Evolutionary conservation across 2,329 filamentous ascomycete genomes (phyloP).

Genomic region (Fusarium virguliforme): DNA sequence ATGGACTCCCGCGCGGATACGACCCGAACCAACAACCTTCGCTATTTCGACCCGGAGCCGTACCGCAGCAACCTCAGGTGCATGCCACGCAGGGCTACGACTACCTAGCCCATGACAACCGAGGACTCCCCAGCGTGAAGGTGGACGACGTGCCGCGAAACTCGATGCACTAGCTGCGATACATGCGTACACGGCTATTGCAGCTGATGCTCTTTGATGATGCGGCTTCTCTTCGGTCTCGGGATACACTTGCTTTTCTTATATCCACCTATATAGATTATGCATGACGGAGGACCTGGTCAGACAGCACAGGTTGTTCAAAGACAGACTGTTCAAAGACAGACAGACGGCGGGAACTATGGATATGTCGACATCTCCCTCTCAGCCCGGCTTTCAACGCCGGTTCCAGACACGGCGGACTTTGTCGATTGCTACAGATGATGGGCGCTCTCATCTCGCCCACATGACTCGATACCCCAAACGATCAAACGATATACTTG

Average conservation of each 20-base stretch:
- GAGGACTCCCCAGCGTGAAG: slow-evolving; percentile 53
- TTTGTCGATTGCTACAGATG: slow-evolving; percentile 31
- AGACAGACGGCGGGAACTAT: slow-evolving; percentile 16
- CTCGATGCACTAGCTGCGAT: slow-evolving; percentile 48
- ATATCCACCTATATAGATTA: slow-evolving; percentile 43
- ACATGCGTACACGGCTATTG: not conserved
- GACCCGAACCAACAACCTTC: slow-evolving; percentile 52
- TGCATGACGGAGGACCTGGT: slow-evolving; percentile 49
- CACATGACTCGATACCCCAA: slow-evolving; percentile 44
- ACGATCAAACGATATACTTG: slow-evolving; percentile 35
- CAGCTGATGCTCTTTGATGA: slow-evolving; percentile 18
- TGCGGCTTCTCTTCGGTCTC: slow-evolving; percentile 13
- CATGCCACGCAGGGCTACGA: slow-evolving; percentile 55
- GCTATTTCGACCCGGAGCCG: slow-evolving; percentile 56
- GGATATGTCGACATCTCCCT: slow-evolving; percentile 25
- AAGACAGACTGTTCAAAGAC: slow-evolving; percentile 27
- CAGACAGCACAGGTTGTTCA: slow-evolving; percentile 52
- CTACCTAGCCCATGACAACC: slow-evolving; percentile 56
- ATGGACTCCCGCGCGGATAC: slow-evolving; percentile 56
- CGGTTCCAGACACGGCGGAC: slow-evolving; percentile 18
- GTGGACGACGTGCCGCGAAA: slow-evolving; percentile 53
- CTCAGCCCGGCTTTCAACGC: slow-evolving; percentile 24
- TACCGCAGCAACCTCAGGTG: slow-evolving; percentile 51
- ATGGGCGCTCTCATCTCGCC: slow-evolving; percentile 23
- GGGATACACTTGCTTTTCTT: slow-evolving; percentile 33